phyloP scores from a whole-genome alignment of 73 alveolate species.

The Paramecium octaurelia region DNA sequence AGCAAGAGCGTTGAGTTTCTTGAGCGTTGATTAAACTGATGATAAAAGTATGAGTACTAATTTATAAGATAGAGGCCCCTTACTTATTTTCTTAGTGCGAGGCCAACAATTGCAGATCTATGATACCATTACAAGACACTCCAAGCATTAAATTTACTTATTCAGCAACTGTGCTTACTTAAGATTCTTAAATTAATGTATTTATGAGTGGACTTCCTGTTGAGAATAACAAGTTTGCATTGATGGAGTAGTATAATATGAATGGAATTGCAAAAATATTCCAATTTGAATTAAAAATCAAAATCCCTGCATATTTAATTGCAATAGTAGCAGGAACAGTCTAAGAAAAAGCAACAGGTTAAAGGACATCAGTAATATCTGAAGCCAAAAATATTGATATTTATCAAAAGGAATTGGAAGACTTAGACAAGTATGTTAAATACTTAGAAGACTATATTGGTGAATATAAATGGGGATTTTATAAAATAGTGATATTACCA shows the following conservation, averaged over 20 bases:
- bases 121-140: constrained; percentile 97
- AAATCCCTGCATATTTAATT: constrained; percentile 88
- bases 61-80: constrained; percentile 61
- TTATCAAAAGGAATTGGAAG: constrained; percentile 57
- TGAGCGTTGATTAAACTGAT: constrained; percentile 81
- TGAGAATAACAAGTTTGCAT: not conserved
- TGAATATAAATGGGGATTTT: constrained; percentile 95
- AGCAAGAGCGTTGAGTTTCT: constrained; percentile 70
- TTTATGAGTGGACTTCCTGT: constrained; percentile 64
- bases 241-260: not conserved
- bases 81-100: constrained; percentile 92
- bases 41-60: constrained; percentile 63
- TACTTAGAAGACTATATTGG: constrained; percentile 86
- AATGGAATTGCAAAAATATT: constrained; percentile 56
- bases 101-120: constrained; percentile 87
- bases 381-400: constrained; percentile 16
- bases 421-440: constrained; percentile 77
- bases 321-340: constrained; percentile 90
- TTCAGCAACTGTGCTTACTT: constrained; percentile 64
- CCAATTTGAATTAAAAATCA: constrained; percentile 76
- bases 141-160: constrained; percentile 93
- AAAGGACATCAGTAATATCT: constrained; percentile 49
- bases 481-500: constrained; percentile 92
- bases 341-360: constrained; percentile 66
- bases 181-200: constrained; percentile 59